Evolutionary conservation across 805 yeast species (phyloP).

Genomic region (Candida tibetensis): DNA sequence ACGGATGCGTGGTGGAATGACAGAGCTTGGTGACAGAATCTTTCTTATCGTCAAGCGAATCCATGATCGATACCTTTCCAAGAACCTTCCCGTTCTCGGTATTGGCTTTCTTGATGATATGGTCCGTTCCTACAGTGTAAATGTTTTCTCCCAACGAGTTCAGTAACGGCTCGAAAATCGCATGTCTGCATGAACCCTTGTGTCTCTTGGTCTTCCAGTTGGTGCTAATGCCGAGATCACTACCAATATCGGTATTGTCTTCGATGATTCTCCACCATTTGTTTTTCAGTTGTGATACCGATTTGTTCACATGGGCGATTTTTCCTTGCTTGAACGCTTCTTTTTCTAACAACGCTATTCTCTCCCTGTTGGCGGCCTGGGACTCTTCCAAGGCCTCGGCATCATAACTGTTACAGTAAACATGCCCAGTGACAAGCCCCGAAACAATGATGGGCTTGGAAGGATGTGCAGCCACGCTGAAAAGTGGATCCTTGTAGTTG

Average conservation of each 20-base stretch:
- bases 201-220: slow-evolving; percentile 89
- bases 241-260: slow-evolving; percentile 23
- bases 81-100: slow-evolving; percentile 73
- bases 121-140: slow-evolving; percentile 77
- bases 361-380: slow-evolving; percentile 22
- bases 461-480: slow-evolving; percentile 79
- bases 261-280: slow-evolving; percentile 47
- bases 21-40: slow-evolving; percentile 44
- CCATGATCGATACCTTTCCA: slow-evolving; percentile 42
- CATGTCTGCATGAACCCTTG: slow-evolving; percentile 79
- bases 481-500: slow-evolving; percentile 60
- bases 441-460: slow-evolving; percentile 56
- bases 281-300: slow-evolving; percentile 33
- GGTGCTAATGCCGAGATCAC: slow-evolving; percentile 29
- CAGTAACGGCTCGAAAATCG: slow-evolving; percentile 57
- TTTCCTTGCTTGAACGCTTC: slow-evolving; percentile 24
- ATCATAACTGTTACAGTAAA: slow-evolving; percentile 60
- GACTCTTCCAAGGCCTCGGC: slow-evolving; percentile 41
- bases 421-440: slow-evolving; percentile 83
- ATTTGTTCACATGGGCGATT: slow-evolving; percentile 19
- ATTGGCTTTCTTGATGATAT: slow-evolving; percentile 69
- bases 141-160: slow-evolving; percentile 47
- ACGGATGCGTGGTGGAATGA: slow-evolving; percentile 45
- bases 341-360: slow-evolving; percentile 18
- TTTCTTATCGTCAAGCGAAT: slow-evolving; percentile 17